Base-by-base conservation (phyloP, 139 green algal species). In the Penium margaritaceum region DNA sequence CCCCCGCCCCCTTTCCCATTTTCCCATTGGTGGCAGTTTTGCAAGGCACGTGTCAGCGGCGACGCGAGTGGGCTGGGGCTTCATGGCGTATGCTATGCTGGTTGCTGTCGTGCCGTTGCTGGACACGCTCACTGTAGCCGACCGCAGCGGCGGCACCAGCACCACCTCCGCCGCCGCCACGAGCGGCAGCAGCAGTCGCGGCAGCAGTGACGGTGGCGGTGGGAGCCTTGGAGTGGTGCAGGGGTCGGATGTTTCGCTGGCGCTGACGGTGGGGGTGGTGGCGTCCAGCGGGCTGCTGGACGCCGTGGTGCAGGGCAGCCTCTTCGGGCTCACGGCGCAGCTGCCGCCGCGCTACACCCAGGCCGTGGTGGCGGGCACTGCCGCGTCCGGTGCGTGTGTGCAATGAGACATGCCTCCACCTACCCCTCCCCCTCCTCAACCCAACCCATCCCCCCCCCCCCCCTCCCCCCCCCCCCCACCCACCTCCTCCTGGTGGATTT, bases 291-390 rank as follows among this genome's bases (percentile, higher is more conserved):
- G 73, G 17, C 37, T 39, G 12, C 54, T 67, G 17, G 73, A 80
- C 30, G 73, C 73, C 19, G 60, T 81, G 72, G 66, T 75, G 19
- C 72, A 81, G 17, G 74, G 82, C 36, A 80, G 69, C 67, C 34
- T 85, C 3, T 86, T 76, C 35, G 82, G 71, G 12, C 12, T 66
- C 5, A 81, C 78, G 29, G 81, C 60, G 3, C 12, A 76, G 34
- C 55, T 86, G 62, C 82, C 70, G 24, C 34, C 55, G 51, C 46
- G 38, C 21, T 85, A 84, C 82, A 86, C 76, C 54, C 82, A 87
- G 61, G 79, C 81, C 29, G 33, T 85, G 14, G 53, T 76, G 3
- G 67, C 32, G 17, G 79, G 81, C 6, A 86, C 80, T 19, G 38
- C 27, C 19, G 73, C 70, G 17, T 80, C 73, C 30, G 73, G n/a